Conservation (phyloP, 306 rosid species). For the Prunus mongolica region DNA sequence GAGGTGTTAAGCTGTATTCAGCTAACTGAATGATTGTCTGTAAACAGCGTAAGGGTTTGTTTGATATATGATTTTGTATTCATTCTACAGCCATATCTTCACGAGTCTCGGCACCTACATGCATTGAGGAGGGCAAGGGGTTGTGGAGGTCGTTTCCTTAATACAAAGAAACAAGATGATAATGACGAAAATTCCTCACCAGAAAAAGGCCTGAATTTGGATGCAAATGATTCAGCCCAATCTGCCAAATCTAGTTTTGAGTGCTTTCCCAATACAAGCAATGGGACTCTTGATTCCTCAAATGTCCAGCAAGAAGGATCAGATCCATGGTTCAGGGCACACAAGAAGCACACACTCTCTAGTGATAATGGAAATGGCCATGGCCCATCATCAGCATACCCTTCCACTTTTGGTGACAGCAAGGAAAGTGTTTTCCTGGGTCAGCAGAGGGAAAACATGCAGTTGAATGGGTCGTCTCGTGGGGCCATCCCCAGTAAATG, state of each 20-base stretch:
- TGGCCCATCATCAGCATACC: constrained; percentile 32
- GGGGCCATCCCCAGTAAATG: constrained; percentile 47
- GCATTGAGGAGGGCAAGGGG: constrained; percentile 94
- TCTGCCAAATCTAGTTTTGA: constrained; percentile 23
- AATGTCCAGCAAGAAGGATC: constrained; percentile 27
- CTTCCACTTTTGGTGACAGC: constrained; percentile 31
- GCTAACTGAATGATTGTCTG: not conserved
- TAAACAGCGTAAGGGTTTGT: not conserved
- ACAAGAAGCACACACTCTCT: constrained; percentile 29
- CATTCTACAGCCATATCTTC: constrained; percentile 76
- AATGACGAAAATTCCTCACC: constrained; percentile 19
- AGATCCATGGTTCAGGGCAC: constrained; percentile 25
- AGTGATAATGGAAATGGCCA: constrained; percentile 28
- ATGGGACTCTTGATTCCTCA: constrained; percentile 33
- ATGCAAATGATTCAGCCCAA: constrained; percentile 25
- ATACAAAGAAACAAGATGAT: constrained; percentile 54
- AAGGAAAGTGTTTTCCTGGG: constrained; percentile 38
- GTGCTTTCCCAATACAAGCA: constrained; percentile 12
- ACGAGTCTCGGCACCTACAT: constrained; percentile 80
- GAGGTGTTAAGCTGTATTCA: not conserved
- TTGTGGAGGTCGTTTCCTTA: constrained; percentile 82
- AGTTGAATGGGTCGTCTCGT: constrained; percentile 38
- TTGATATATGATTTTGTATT: constrained; percentile 3
- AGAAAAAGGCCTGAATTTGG: constrained; percentile 26
- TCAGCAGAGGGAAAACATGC: constrained; percentile 43